phyloP scores from a whole-genome alignment of 768 basidiomycete species.

The Russula griseocarnosa region DNA sequence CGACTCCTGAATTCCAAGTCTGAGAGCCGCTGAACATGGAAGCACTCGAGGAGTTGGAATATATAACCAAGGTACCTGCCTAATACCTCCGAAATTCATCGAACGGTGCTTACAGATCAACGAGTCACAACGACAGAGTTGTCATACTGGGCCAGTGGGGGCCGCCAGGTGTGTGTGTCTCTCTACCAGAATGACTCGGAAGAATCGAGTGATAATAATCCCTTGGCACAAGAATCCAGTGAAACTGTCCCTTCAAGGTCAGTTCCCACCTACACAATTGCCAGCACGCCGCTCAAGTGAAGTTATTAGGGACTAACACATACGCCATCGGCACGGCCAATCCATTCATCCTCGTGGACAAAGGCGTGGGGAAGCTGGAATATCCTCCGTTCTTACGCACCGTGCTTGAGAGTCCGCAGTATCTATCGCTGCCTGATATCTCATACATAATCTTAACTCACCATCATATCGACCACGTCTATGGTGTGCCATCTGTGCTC shows the following conservation, averaged over 20 bases:
- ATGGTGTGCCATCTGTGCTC: conserved; percentile 70
- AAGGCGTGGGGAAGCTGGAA: conserved; percentile 52
- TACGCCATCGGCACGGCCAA: too few relatives aligned
- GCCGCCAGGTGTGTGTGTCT: conserved; percentile 45
- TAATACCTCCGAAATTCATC: not conserved
- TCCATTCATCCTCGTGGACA: too few relatives aligned
- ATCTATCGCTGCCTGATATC: conserved; percentile 50
- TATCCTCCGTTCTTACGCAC: conserved; percentile 66
- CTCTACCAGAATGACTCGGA: not conserved
- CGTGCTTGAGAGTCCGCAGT: conserved; percentile 45
- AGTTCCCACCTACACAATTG: too few relatives aligned
- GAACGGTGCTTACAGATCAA: conserved; percentile 40
- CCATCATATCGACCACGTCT: conserved; percentile 82
- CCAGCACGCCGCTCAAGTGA: too few relatives aligned
- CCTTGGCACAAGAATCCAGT: conserved; percentile 55
- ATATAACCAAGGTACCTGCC: conserved; percentile 49
- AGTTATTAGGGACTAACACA: too few relatives aligned
- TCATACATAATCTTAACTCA: conserved; percentile 92
- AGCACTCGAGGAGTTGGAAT: conserved; percentile 43
- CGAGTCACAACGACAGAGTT: too few relatives aligned
- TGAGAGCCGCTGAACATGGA: conserved; percentile 40
- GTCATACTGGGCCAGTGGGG: too few relatives aligned
- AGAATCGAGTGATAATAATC: not conserved
- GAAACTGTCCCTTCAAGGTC: conserved; percentile 86
- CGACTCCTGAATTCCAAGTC: too few relatives aligned